A percentile compares a stretch with the other conserved stretches of the same genome.
Conservation (phyloP, 495 filamentous ascomycete genomes). For the Neurospora sp. region DNA sequence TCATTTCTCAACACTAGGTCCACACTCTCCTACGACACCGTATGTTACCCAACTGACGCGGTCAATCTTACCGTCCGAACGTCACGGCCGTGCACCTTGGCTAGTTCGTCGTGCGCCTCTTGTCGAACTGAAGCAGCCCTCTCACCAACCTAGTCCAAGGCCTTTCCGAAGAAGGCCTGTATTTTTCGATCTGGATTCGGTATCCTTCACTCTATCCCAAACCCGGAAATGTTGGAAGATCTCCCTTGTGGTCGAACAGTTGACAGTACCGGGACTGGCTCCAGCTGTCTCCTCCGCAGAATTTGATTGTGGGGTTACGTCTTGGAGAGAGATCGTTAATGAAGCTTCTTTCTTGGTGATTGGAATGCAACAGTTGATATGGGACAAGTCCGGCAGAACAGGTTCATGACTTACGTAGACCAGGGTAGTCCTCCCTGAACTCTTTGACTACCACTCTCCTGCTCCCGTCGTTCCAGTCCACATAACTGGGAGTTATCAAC, state of each 20-base stretch:
- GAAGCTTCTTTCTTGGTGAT: not conserved
- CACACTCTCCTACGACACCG: not conserved
- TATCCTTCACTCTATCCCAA: not conserved
- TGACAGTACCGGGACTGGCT: not conserved
- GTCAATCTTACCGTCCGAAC: not conserved
- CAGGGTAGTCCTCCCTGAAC: not conserved
- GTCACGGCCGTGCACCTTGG: not conserved
- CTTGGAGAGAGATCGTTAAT: not conserved
- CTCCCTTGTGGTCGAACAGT: not conserved
- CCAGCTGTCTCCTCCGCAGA: not conserved
- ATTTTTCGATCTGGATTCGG: not conserved
- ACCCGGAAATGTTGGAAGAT: not conserved
- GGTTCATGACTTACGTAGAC: not conserved
- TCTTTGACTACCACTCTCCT: not conserved
- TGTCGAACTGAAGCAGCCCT: not conserved
- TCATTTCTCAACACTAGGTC: not conserved
- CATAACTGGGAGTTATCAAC: not conserved
- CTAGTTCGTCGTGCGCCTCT: not conserved
- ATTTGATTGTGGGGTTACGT: not conserved
- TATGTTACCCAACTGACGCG: not conserved
- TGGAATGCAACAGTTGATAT: not conserved
- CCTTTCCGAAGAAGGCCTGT: not conserved
- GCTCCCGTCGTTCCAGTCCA: not conserved
- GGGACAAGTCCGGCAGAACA: not conserved
- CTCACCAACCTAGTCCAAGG: not conserved